Evolutionary conservation across 805 yeast genomes (phyloP), one percentile per base, ranked within the genome.

Genomic region (Suhomyces sp.): DNA sequence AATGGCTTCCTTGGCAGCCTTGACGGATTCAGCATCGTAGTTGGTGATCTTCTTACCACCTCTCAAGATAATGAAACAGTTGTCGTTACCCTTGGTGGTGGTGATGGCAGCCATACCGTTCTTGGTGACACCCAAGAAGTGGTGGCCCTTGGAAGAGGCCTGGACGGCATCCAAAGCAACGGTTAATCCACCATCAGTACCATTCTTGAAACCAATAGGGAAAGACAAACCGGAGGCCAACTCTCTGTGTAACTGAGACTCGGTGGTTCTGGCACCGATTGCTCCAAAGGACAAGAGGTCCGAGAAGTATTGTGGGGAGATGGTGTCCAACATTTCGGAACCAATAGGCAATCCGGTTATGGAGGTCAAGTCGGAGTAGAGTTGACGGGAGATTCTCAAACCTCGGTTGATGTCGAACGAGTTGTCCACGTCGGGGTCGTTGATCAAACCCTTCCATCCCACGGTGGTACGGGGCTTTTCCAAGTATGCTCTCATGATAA

Each of bases 381-480:
- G 75, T 57, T 83, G 76, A 70, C 98, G 81, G 9, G 97, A 78
- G 25, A 86, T 76, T 53, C 88, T 79, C 47, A 91, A 74, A 54
- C 98, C 98, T 68, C 88, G 87, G 77, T 91, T 91, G 62, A 91
- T 93, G 61, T 91, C 83, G 78, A 83, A 93, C 31, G 96, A 73
- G 55, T 85, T 84, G 65, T 91, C 87, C 42, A 91, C 78, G 55
- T 91, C 95, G 30, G 98, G 98, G 65, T 91, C 98, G 63, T 91
- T 91, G 60, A 91, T 88, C 54, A 91, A 73, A 53, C 98, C 98
- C 68, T 91, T 91, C 98, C 98, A 91, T 47, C 98, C 98, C 36
- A 91, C 98, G 16, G 98, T 91, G 45, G 98, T 91, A 73, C 98
- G 83, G 54, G 98, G 98, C 68, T 91, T 91, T 69, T 91, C 98